Conservation (phyloP, 306 rosid genomes). For the Cicer arietinum region DNA sequence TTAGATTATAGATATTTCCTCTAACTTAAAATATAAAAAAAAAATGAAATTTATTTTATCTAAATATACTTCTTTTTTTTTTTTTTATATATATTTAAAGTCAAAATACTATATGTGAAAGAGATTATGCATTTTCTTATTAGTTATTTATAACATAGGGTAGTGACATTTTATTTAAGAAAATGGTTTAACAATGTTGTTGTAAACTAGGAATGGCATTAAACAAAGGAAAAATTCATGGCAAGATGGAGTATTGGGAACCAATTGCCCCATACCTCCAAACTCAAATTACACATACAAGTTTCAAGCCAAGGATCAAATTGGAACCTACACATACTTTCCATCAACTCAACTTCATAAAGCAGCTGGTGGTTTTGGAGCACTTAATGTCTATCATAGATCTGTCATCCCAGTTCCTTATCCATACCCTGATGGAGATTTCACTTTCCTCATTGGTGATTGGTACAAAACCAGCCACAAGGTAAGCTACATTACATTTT, state of each 20-base stretch:
- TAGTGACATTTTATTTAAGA: not conserved
- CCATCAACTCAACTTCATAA: constrained; percentile 85
- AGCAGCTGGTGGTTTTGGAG: constrained; percentile 97
- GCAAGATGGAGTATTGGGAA: constrained; percentile 98
- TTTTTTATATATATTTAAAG: too few species aligned
- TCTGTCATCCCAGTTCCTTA: constrained; percentile 78
- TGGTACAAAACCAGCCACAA: constrained; percentile 82
- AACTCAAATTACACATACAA: constrained; percentile 90
- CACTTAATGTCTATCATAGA: constrained; percentile 76
- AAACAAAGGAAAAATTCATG: constrained; percentile 99
- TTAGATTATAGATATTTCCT: not conserved
- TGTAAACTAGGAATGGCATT: constrained; percentile 79
- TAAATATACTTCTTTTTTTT: too few species aligned
- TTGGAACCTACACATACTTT: constrained; percentile 84
- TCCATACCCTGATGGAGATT: constrained; percentile 83
- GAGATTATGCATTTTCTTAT: not conserved
- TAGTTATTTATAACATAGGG: not conserved
- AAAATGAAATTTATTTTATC: too few species aligned
- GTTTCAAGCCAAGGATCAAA: constrained; percentile 93
- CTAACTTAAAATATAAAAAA: too few species aligned
- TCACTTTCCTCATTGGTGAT: constrained; percentile 86
- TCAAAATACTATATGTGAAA: not conserved
- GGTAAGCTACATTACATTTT: constrained; percentile 49
- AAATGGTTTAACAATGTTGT: constrained; percentile 33
- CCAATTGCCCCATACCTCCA: constrained; percentile 88